A percentile compares a stretch with the other conserved stretches of the same genome.
phyloP scores from a whole-genome alignment of 371 early-diverging fungal genomes.

The Paraphysoderma sedebokerense region DNA sequence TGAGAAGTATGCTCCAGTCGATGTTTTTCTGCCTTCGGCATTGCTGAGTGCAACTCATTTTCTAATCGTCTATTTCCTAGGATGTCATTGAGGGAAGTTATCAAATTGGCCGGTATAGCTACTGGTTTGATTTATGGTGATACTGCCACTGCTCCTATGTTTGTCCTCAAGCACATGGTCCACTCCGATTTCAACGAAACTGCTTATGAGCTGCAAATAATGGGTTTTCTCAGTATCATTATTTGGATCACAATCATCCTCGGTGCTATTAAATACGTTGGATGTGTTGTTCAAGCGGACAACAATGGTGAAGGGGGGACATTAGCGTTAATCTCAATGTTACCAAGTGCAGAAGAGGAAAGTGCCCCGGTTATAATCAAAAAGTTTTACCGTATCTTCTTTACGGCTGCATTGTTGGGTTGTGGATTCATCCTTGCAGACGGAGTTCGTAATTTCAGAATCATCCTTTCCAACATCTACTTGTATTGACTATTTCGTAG shows the following conservation, averaged over 20 bases:
- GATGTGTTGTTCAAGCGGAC: neutral
- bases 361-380: neutral
- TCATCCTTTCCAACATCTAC: too few relatives aligned
- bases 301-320: conserved; percentile 2
- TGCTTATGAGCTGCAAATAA: neutral
- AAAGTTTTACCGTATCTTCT: neutral
- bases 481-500: too few relatives aligned
- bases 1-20: too few relatives aligned
- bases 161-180: neutral
- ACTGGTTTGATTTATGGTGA: too few relatives aligned
- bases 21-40: too few relatives aligned
- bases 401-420: neutral
- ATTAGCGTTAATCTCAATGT: neutral
- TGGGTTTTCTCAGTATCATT: neutral
- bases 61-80: too few relatives aligned
- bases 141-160: neutral
- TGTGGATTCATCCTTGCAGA: neutral
- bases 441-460: neutral
- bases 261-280: neutral
- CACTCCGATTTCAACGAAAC: neutral
- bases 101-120: too few relatives aligned
- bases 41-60: too few relatives aligned
- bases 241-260: neutral
- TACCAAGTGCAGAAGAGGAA: neutral
- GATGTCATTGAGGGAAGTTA: too few relatives aligned